A percentile compares a stretch with the other conserved stretches of the same genome.
phyloP scores from a whole-genome alignment of 805 yeast species.

The Wickerhamiella parazyma region DNA sequence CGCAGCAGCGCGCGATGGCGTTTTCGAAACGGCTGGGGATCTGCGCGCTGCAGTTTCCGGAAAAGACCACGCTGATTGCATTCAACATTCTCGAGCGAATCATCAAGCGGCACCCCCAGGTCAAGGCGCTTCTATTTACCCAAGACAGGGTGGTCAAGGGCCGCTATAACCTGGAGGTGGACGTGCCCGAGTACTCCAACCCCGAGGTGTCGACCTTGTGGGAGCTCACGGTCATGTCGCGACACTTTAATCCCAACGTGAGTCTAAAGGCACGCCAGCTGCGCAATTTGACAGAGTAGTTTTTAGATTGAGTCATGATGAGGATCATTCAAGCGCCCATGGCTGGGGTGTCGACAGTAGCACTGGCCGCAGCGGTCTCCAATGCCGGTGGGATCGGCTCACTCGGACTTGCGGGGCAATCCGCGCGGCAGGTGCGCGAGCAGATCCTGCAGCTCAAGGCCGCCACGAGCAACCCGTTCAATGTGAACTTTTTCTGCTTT shows the following conservation, averaged over 20 bases:
- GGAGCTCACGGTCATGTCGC: conserved; percentile 68
- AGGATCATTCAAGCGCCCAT: conserved; percentile 11
- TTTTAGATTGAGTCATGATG: neutral
- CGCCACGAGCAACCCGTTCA: conserved; percentile 13
- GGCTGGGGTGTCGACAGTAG: conserved; percentile 8
- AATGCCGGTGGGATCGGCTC: conserved; percentile 12
- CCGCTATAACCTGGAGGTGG: conserved; percentile 47
- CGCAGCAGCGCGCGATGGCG: conserved; percentile 30
- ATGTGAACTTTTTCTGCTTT: conserved; percentile 18
- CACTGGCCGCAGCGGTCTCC: conserved; percentile 11
- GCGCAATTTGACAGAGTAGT: conserved; percentile 7
- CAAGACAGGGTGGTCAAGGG: conserved; percentile 85
- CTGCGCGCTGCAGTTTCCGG: conserved; percentile 63
- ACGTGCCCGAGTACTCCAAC: conserved; percentile 61
- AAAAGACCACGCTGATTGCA: conserved; percentile 67
- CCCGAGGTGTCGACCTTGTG: conserved; percentile 82
- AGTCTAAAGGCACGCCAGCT: conserved; percentile 5
- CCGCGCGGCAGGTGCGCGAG: conserved; percentile 5
- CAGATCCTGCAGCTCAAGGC: conserved; percentile 11
- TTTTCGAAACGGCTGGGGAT: conserved; percentile 71
- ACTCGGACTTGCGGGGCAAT: conserved; percentile 7
- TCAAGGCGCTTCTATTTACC: conserved; percentile 67
- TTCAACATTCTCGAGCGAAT: conserved; percentile 69
- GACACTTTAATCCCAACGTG: conserved; percentile 77
- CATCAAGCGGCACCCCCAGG: conserved; percentile 52